A percentile compares a stretch with the other conserved stretches of the same genome.
phyloP scores from a whole-genome alignment of 2,329 filamentous ascomycete species.

The Botrytis paeoniae region DNA sequence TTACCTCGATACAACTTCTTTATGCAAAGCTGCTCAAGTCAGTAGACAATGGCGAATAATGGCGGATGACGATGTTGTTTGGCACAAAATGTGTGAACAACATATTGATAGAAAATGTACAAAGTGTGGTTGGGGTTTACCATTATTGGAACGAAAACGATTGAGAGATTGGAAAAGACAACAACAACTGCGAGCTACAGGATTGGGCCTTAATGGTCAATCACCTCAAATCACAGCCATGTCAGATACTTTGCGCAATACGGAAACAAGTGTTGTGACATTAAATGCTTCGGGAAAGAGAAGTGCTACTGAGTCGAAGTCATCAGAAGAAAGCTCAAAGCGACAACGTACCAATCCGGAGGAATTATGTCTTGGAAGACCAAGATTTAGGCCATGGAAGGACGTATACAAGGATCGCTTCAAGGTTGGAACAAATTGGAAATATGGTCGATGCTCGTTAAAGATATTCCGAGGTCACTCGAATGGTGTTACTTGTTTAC shows the following conservation, averaged over 20 bases:
- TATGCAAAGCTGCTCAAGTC: slow-evolving; percentile 95
- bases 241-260: slow-evolving; percentile 38
- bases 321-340: slow-evolving; percentile 28
- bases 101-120: slow-evolving; percentile 92
- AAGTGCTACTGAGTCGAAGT: slow-evolving; percentile 26
- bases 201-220: slow-evolving; percentile 53
- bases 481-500: slow-evolving; percentile 72
- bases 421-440: slow-evolving; percentile 97
- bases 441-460: slow-evolving; percentile 83
- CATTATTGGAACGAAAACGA: slow-evolving; percentile 82
- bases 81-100: slow-evolving; percentile 98
- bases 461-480: slow-evolving; percentile 82
- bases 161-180: slow-evolving; percentile 75
- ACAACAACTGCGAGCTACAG: slow-evolving; percentile 67
- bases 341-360: slow-evolving; percentile 29
- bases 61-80: slow-evolving; percentile 96
- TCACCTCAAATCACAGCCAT: slow-evolving; percentile 50
- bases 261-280: slow-evolving; percentile 16
- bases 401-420: slow-evolving; percentile 94
- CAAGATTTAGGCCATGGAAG: slow-evolving; percentile 77
- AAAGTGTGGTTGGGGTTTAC: slow-evolving; percentile 93
- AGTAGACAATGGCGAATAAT: slow-evolving; percentile 82
- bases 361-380: slow-evolving; percentile 39
- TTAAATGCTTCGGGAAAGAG: slow-evolving; percentile 31
- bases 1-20: slow-evolving; percentile 86